phyloP scores from a whole-genome alignment of 805 yeast species.

The Candida maesae region DNA sequence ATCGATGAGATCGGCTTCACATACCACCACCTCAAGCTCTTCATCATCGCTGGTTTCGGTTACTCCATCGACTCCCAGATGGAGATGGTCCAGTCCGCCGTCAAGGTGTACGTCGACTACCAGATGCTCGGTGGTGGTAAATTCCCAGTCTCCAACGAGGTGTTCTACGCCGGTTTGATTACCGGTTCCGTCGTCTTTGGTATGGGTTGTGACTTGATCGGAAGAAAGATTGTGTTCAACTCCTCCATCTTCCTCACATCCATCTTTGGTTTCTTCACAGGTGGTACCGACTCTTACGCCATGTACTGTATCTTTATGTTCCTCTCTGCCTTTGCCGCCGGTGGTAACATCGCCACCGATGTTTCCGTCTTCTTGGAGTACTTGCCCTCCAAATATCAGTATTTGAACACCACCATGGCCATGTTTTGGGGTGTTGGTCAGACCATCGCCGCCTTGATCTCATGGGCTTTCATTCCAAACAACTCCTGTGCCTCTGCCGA shows the following conservation, averaged over 20 bases:
- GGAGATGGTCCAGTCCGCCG: conserved; percentile 43
- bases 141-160: conserved; percentile 42
- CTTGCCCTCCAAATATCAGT: conserved; percentile 46
- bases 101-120: conserved; percentile 40
- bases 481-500: conserved; percentile 40
- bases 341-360: conserved; percentile 52
- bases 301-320: conserved; percentile 46
- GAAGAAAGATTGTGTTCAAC: conserved; percentile 49
- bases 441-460: conserved; percentile 43
- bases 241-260: conserved; percentile 42
- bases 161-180: conserved; percentile 46
- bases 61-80: conserved; percentile 50
- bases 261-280: conserved; percentile 44
- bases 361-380: conserved; percentile 49
- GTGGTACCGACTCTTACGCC: conserved; percentile 44
- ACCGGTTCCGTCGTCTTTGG: conserved; percentile 50
- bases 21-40: conserved; percentile 43
- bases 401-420: conserved; percentile 46
- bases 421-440: conserved; percentile 59
- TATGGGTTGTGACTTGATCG: conserved; percentile 46
- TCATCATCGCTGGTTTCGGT: conserved; percentile 49
- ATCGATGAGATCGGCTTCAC: conserved; percentile 62
- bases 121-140: conserved; percentile 36
- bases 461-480: conserved; percentile 52
- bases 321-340: conserved; percentile 41